A percentile compares a stretch with the other conserved stretches of the same genome.
phyloP scores from a whole-genome alignment of 169 alveolate species.

The Cryptosporidium sp. region DNA sequence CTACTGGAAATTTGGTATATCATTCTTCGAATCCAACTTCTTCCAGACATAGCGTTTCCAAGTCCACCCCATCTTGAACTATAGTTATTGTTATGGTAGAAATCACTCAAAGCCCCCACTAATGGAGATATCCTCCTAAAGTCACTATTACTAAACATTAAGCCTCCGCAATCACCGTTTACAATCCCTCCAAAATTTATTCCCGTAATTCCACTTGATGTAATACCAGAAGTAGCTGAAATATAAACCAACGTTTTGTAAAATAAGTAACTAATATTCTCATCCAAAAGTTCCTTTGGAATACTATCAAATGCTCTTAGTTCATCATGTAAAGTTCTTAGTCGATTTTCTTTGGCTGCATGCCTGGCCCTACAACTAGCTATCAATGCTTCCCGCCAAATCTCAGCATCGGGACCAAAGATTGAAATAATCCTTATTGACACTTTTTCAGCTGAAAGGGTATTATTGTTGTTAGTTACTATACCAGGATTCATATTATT shows the following conservation, averaged over 20 bases:
- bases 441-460: conserved; percentile 18
- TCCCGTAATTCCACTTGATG: neutral
- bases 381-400: conserved; percentile 69
- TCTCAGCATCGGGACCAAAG: conserved; percentile 70
- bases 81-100: neutral
- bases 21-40: neutral
- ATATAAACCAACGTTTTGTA: conserved; percentile 43
- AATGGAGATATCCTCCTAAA: neutral
- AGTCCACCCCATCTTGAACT: neutral
- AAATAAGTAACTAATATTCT: conserved; percentile 27
- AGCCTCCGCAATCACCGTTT: neutral
- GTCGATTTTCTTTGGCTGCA: conserved; percentile 39
- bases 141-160: neutral
- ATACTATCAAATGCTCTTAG: conserved; percentile 67
- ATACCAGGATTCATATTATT: neutral
- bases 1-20: conserved; percentile 8
- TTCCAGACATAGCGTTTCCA: neutral
- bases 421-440: conserved; percentile 49
- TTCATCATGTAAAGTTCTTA: conserved; percentile 57
- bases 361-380: conserved; percentile 74
- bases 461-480: neutral
- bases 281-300: conserved; percentile 44
- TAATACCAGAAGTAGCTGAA: neutral
- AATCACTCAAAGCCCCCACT: neutral
- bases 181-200: neutral